Evolutionary conservation across 495 filamentous ascomycete genomes (phyloP).

Genomic region (Penicillium cataractarum): DNA sequence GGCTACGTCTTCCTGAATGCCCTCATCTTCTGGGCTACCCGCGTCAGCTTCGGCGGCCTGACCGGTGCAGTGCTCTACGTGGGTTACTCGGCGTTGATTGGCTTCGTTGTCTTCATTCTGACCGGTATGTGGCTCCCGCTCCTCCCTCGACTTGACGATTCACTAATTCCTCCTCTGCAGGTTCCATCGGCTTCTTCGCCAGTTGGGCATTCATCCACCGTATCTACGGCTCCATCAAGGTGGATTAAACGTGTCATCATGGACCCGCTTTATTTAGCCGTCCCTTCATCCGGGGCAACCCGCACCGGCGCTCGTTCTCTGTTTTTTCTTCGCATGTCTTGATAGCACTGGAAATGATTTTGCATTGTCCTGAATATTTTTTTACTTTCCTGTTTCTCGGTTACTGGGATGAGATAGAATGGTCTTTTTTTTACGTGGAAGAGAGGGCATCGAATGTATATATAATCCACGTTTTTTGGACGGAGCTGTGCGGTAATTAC

Average conservation of each 20-base stretch:
- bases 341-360: conserved; percentile 7
- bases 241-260: conserved; percentile 63
- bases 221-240: conserved; percentile 95
- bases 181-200: conserved; percentile 92
- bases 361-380: conserved; percentile 11
- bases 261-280: conserved; percentile 8
- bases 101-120: conserved; percentile 88
- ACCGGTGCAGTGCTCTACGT: conserved; percentile 89
- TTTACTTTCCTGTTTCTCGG: not conserved
- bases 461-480: not conserved
- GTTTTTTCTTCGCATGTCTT: conserved; percentile 8
- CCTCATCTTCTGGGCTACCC: conserved; percentile 83
- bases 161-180: conserved; percentile 47
- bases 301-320: not conserved
- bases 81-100: conserved; percentile 87
- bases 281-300: conserved; percentile 8
- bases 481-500: not conserved
- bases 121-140: conserved; percentile 67
- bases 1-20: conserved; percentile 89
- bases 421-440: not conserved
- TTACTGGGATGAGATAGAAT: conserved; percentile 17
- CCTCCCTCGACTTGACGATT: conserved; percentile 11
- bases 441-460: not conserved
- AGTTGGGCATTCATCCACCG: conserved; percentile 91
- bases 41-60: conserved; percentile 80